phyloP scores from a whole-genome alignment of 306 rosid species.

The Urtica urens region DNA sequence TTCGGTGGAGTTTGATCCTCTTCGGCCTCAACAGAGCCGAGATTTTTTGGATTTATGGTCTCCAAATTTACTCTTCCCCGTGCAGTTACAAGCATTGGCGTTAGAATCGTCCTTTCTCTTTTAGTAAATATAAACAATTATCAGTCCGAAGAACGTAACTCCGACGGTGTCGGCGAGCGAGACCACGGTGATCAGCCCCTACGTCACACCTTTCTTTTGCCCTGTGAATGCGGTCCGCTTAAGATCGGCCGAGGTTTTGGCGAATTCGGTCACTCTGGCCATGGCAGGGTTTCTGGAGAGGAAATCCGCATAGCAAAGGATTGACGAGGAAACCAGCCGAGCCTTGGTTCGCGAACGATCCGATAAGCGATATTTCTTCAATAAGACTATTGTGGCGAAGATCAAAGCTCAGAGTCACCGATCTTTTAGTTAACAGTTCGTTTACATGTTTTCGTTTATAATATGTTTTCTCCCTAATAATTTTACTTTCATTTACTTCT shows the following conservation, averaged over 20 bases:
- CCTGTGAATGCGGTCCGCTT: conserved; percentile 7
- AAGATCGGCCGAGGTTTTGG: too few relatives aligned
- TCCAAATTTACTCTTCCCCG: conserved; percentile 52
- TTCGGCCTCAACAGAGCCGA: conserved; percentile 17
- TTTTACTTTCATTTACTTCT: too few relatives aligned
- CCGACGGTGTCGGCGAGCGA: conserved; percentile 80
- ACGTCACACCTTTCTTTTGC: conserved; percentile 39
- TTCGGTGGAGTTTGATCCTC: too few relatives aligned
- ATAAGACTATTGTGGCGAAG: conserved; percentile 61
- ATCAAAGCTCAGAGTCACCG: conserved; percentile 70
- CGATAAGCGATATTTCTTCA: conserved; percentile 87
- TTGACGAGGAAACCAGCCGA: conserved; percentile 87
- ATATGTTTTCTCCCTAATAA: too few relatives aligned
- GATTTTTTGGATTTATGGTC: conserved; percentile 25
- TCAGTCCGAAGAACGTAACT: conserved; percentile 58
- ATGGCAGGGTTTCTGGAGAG: conserved; percentile 55
- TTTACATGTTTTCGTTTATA: too few relatives aligned
- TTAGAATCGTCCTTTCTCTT: conserved; percentile 51
- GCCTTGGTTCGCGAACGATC: conserved; percentile 82
- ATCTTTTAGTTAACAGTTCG: too few relatives aligned
- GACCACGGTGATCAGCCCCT: conserved; percentile 62
- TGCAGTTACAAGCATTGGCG: conserved; percentile 83
- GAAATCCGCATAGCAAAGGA: conserved; percentile 70
- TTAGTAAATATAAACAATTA: conserved; percentile 72
- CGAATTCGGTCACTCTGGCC: conserved; percentile 26